phyloP scores from a whole-genome alignment of 73 alveolate genomes.

The Effrenium voratum region DNA sequence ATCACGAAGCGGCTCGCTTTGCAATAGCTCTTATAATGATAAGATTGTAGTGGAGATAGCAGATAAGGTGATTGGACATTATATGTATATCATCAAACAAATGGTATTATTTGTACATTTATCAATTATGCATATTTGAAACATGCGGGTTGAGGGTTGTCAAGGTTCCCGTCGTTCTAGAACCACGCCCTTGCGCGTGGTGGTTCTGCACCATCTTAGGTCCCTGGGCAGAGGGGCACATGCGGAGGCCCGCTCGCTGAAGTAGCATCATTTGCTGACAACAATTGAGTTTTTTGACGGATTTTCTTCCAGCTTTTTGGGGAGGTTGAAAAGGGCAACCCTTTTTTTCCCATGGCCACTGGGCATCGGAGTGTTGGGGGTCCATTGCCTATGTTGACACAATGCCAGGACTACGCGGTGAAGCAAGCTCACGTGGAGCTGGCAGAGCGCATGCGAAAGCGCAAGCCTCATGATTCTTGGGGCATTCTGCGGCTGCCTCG shows the following conservation, averaged over 20 bases:
- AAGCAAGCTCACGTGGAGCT: slow-evolving; percentile 99
- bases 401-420: slow-evolving; percentile 96
- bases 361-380: not conserved
- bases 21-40: no score
- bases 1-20: slow-evolving; percentile 99
- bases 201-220: no score
- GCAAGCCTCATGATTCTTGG: slow-evolving; percentile 87
- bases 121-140: slow-evolving; percentile 17
- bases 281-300: not conserved
- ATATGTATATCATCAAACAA: not conserved
- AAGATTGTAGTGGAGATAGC: not conserved
- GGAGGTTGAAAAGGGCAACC: no score
- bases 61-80: not conserved
- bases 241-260: slow-evolving; percentile 17
- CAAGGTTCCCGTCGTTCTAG: no score
- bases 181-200: no score
- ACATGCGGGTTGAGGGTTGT: no score
- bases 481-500: not conserved
- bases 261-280: not conserved
- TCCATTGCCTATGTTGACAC: slow-evolving; percentile 94
- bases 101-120: slow-evolving; percentile 92
- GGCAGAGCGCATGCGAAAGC: slow-evolving; percentile 99
- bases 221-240: slow-evolving; percentile 59
- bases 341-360: not conserved
- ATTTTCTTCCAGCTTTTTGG: not conserved